Evolutionary conservation across 768 basidiomycete genomes (phyloP).

Genomic region (Megacollybia marginata): DNA sequence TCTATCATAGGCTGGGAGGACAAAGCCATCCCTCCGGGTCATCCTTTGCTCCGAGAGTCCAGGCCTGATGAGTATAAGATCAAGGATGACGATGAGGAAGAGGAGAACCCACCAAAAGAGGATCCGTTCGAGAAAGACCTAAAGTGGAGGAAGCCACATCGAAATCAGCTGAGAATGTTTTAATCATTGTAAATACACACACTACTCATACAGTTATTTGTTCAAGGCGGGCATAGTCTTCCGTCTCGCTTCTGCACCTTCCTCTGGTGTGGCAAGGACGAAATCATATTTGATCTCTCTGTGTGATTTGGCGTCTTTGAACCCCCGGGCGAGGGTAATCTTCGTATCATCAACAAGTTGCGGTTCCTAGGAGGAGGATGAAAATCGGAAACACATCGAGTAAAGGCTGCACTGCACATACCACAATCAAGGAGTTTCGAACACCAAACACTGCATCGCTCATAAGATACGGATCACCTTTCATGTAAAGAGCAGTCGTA

Average conservation of each 20-base stretch:
- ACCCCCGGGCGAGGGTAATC: conserved; percentile 50
- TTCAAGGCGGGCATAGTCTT: not conserved
- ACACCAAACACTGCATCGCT: conserved; percentile 82
- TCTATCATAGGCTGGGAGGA: conserved; percentile 4
- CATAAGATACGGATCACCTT: conserved; percentile 55
- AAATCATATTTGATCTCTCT: conserved; percentile 33
- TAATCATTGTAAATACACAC: no score
- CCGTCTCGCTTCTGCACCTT: conserved; percentile 27
- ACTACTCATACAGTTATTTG: no score
- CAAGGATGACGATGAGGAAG: not conserved
- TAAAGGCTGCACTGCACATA: conserved; percentile 16
- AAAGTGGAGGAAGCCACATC: no score
- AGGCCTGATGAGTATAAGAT: not conserved
- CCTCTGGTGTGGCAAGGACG: conserved; percentile 32
- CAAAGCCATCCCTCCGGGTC: not conserved
- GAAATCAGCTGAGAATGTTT: no score
- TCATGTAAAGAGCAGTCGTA: conserved; percentile 66
- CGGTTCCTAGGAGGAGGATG: conserved; percentile 32
- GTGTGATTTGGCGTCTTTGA: conserved; percentile 32
- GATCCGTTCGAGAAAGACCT: no score
- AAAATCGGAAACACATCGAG: no score
- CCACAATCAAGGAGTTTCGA: conserved; percentile 70
- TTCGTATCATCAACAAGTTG: conserved; percentile 44
- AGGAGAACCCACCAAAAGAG: no score
- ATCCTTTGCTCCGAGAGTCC: not conserved